Conservation (phyloP, 139 green algal species). For the Volvox reticuliferus region DNA sequence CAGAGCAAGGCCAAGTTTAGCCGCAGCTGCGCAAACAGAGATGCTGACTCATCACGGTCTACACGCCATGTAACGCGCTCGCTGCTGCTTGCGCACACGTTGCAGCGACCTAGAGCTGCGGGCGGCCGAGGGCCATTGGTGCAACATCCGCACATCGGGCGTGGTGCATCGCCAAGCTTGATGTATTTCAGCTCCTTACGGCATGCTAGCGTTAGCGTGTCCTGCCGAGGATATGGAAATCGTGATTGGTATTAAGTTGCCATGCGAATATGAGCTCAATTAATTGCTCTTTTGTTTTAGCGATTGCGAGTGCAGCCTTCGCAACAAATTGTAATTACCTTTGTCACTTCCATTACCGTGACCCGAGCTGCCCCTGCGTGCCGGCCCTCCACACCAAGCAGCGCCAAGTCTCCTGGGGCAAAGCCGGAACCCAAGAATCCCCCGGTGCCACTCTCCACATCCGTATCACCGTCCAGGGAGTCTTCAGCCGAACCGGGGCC, state of each 20-base stretch:
- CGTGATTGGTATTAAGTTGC: no score
- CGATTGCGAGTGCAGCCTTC: no score
- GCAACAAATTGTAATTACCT: background rate
- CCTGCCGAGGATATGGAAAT: conserved; percentile 33
- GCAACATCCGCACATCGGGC: background rate
- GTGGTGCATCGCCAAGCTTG: conserved; percentile 18
- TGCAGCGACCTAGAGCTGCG: background rate
- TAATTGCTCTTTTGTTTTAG: no score
- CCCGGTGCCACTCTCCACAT: background rate
- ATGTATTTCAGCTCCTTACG: conserved; percentile 15
- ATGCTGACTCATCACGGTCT: conserved; percentile 79
- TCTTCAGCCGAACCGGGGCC: background rate
- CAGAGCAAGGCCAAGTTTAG: conserved; percentile 69
- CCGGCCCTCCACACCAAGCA: conserved; percentile 81
- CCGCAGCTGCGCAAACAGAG: conserved; percentile 69
- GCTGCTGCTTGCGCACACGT: background rate
- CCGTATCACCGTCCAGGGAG: background rate
- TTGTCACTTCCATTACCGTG: conserved; percentile 28
- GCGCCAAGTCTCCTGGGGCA: conserved; percentile 67
- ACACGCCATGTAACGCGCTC: conserved; percentile 75
- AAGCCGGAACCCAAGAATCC: conserved; percentile 53
- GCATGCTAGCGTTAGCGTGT: conserved; percentile 48
- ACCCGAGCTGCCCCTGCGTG: conserved; percentile 55
- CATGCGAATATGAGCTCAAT: no score
- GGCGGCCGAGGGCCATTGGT: no score